phyloP scores from a whole-genome alignment of 2,329 filamentous ascomycete species.

The Fusarium sulawesiense region DNA sequence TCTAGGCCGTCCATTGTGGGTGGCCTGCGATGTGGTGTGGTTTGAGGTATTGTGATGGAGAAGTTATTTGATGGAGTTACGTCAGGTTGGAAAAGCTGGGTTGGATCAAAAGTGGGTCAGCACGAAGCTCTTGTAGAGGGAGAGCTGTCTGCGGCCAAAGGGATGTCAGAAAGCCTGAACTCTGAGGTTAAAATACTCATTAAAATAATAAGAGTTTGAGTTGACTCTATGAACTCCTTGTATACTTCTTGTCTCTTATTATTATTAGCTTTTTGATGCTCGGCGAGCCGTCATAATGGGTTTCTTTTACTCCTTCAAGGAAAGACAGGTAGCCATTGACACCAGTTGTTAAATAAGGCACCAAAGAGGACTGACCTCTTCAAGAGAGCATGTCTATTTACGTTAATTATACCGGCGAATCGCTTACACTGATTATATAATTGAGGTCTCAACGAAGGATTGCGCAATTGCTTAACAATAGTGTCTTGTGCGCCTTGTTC shows the following conservation, averaged over 20 bases:
- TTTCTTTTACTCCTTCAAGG: neutral
- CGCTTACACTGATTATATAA: neutral
- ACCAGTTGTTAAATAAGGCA: too few species aligned
- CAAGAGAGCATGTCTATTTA: too few species aligned
- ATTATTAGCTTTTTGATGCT: accelerated
- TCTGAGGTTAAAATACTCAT: too few species aligned
- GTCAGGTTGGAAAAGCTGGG: slow-evolving; percentile 33
- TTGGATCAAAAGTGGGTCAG: slow-evolving; percentile 12
- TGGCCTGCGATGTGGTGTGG: neutral
- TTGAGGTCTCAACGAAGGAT: accelerated
- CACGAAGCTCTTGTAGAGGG: neutral
- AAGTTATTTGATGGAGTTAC: slow-evolving; percentile 17
- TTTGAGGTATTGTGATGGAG: slow-evolving; percentile 6
- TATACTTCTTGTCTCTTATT: too few species aligned
- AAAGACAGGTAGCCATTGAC: too few species aligned
- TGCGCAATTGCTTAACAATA: too few species aligned
- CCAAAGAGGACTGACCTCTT: too few species aligned
- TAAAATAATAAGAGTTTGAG: too few species aligned
- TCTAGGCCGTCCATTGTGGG: slow-evolving; percentile 65
- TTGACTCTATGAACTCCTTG: too few species aligned
- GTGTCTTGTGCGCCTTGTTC: too few species aligned
- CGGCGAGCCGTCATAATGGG: neutral
- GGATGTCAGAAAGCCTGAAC: neutral
- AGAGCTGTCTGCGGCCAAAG: neutral
- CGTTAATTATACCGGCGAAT: too few species aligned